Evolutionary conservation across 2,329 filamentous ascomycete genomes (phyloP), one percentile per base, ranked within the genome.

Genomic region (Pseudogymnoascus sp.): DNA sequence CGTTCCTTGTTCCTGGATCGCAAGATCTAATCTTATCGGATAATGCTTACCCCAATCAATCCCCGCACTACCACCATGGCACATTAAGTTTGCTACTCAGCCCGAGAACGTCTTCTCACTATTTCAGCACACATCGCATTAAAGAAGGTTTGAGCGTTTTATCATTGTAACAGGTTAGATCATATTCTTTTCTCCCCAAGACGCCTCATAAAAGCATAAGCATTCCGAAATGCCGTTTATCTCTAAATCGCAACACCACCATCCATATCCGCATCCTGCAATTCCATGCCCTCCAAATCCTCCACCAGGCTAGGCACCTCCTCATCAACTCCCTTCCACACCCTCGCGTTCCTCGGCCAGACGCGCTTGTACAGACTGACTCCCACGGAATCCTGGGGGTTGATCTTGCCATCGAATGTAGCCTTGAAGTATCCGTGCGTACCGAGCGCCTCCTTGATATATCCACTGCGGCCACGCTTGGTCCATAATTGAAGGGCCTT

Each of bases 391-490:
- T 99, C 95, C 78, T 97, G 90, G 1, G 95, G 93, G 76, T 97
- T 97, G 75, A 99, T 93, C 74, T 89, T 90, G 11, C 88, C 91
- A 75, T 99, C 96, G 78, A 99, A 99, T 1, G 89, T 97, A 11
- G 95, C 95, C 82, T 99, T 99, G 84, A 97, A 97, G 79, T 99
- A 99, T n/a, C 95, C 95, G 76, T 99, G 95, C 37, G 95, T 99
- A 70, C 95, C 95, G 60, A 99, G 78, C 64, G 89, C 84, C 80
- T 99, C 95, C 81, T 97, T 97, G 80, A 99, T 86, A 75, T 88
- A 97, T 7, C 95, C 95, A 69, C 86, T 90, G 66, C 95, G 82
- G 5, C 95, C 95, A 31, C 93, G 80, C 78, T 86, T 90, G 4
- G 95, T 99, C 93, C 93, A 99, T 67, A 99, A 78, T 65, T 95